A percentile compares a stretch with the other conserved stretches of the same genome.
phyloP scores from a whole-genome alignment of 176 grass and related monocot genomes.

The Oryza coarctata region DNA sequence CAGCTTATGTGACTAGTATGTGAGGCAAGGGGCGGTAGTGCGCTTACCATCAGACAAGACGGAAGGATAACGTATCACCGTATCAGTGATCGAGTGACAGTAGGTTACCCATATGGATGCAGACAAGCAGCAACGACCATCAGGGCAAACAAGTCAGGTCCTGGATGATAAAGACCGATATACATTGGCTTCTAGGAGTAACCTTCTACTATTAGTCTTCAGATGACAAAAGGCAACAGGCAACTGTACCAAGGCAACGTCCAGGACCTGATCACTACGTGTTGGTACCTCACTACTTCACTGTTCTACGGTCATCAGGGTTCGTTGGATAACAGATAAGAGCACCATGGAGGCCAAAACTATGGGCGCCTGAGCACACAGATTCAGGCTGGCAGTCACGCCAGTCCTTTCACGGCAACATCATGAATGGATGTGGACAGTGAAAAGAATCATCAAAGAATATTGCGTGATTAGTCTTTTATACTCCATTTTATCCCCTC shows the following conservation, averaged over 20 bases:
- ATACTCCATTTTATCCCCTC: not conserved
- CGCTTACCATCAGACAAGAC: not conserved
- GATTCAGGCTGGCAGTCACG: not conserved
- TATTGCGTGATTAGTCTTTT: not conserved
- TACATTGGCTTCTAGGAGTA: not conserved
- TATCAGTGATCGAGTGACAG: not conserved
- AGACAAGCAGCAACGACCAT: not conserved
- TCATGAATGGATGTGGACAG: not conserved
- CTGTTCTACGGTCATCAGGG: not conserved
- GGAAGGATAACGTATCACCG: not conserved
- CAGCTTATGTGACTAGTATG: too few species aligned
- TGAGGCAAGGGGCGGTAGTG: not conserved
- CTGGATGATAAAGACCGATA: slow-evolving; percentile 11
- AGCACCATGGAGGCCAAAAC: slow-evolving; percentile 21
- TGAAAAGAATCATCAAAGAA: not conserved
- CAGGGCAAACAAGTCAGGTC: not conserved
- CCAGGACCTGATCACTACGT: not conserved
- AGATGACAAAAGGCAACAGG: slow-evolving; percentile 15
- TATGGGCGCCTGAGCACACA: slow-evolving; percentile 31
- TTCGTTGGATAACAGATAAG: slow-evolving; percentile 1
- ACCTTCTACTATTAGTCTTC: not conserved
- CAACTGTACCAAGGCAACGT: not conserved
- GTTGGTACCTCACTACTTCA: not conserved
- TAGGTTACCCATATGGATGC: not conserved
- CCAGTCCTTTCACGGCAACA: not conserved